Evolutionary conservation across 2,329 filamentous ascomycete species (phyloP).

Genomic region (Corynespora cassiicola): DNA sequence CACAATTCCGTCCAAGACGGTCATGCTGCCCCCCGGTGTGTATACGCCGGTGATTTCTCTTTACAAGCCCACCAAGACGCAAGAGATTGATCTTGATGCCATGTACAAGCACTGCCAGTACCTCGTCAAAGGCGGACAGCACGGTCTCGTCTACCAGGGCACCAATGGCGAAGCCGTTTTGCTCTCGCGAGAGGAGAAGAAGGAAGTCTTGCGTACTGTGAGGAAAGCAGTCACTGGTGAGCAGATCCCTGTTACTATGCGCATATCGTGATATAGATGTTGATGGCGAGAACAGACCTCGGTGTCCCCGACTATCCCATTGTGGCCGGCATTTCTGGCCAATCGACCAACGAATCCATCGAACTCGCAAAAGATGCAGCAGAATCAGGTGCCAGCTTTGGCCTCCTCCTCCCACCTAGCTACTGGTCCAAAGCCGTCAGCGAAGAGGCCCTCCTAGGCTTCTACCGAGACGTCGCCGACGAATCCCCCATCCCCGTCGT

Average conservation of each 20-base stretch:
- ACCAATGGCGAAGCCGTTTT: conserved; percentile 51
- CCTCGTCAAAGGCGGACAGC: conserved; percentile 56
- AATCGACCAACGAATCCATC: conserved; percentile 45
- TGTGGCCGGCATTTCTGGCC: conserved; percentile 47
- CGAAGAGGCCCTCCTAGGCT: conserved; percentile 27
- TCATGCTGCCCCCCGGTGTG: conserved; percentile 58
- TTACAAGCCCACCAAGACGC: conserved; percentile 53
- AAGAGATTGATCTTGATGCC: conserved; percentile 61
- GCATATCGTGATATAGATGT: no score
- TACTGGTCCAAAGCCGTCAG: conserved; percentile 42
- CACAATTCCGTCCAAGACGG: conserved; percentile 44
- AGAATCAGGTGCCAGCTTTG: conserved; percentile 41
- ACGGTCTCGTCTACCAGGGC: conserved; percentile 52
- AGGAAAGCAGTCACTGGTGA: conserved; percentile 40
- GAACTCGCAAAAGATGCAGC: conserved; percentile 33
- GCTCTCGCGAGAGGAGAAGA: conserved; percentile 40
- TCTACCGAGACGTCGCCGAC: conserved; percentile 36
- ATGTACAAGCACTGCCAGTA: conserved; percentile 60
- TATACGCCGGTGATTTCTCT: conserved; percentile 62
- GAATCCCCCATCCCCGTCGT: conserved; percentile 45
- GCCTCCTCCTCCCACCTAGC: conserved; percentile 39
- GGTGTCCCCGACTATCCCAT: conserved; percentile 48
- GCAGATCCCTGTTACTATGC: conserved; percentile 30
- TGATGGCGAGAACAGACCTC: conserved; percentile 42
- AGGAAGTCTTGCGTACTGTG: conserved; percentile 48